phyloP scores from a whole-genome alignment of 2,329 filamentous ascomycete genomes.

The Paraconiothyrium sp. region DNA sequence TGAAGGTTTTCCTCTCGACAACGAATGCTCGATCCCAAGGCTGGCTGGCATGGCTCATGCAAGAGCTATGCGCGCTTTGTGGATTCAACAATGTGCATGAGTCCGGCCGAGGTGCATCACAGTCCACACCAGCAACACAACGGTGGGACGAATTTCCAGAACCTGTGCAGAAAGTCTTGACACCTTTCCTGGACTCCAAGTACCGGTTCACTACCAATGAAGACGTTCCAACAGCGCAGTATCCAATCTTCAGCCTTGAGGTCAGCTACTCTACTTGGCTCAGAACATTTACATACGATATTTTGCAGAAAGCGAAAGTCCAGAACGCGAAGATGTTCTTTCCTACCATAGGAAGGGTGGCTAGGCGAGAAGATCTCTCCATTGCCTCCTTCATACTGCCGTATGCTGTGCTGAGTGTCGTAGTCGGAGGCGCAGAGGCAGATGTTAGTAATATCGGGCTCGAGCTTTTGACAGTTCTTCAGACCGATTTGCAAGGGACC shows the following conservation, averaged over 20 bases:
- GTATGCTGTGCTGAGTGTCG: constrained; percentile 83
- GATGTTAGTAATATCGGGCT: constrained; percentile 72
- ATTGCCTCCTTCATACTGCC: constrained; percentile 90
- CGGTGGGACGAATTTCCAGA: constrained; percentile 84
- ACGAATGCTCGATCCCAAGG: constrained; percentile 89
- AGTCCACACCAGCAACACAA: constrained; percentile 69
- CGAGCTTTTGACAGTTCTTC: constrained; percentile 80
- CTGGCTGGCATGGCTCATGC: constrained; percentile 93
- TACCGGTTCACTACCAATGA: constrained; percentile 70
- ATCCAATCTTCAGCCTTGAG: constrained; percentile 78
- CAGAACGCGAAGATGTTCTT: constrained; percentile 81
- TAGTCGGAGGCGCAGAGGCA: constrained; percentile 74
- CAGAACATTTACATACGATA: constrained; percentile 78
- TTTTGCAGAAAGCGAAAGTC: constrained; percentile 80
- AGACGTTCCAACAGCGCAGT: constrained; percentile 53
- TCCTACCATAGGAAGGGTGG: constrained; percentile 80
- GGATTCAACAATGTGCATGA: constrained; percentile 68
- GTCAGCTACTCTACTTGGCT: constrained; percentile 84
- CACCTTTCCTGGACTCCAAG: constrained; percentile 85
- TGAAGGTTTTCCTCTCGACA: constrained; percentile 89
- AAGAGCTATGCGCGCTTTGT: constrained; percentile 83
- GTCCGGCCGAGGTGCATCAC: constrained; percentile 49
- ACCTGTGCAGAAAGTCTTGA: constrained; percentile 79
- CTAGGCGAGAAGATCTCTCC: constrained; percentile 84
- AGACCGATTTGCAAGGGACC: constrained; percentile 64